These are phyloP conservation scores for Carallia pectinifolia DNA, from an alignment of 345 rosid species.

Conservation along the genomic window DNA sequence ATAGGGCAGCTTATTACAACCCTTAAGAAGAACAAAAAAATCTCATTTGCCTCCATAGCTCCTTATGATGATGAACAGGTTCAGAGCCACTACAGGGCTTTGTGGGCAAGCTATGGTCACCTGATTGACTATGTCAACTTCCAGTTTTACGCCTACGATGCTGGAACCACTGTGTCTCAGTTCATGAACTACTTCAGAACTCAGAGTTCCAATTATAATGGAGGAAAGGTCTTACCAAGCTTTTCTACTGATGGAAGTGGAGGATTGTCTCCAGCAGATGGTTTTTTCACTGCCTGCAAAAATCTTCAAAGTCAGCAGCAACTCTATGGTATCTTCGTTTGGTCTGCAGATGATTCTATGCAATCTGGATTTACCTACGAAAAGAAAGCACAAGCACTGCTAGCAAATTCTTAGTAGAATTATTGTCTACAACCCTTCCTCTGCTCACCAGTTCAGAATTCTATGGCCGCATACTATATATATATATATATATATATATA, in stretches of 20 bases:
- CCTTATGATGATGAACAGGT: slow-evolving; percentile 39
- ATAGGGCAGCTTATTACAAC: slow-evolving; percentile 33
- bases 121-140: slow-evolving; percentile 44
- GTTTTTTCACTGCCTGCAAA: slow-evolving; percentile 38
- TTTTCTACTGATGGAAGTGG: slow-evolving; percentile 29
- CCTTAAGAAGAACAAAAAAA: slow-evolving; percentile 30
- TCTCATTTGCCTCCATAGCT: slow-evolving; percentile 45
- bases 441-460: not conserved
- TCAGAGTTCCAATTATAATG: slow-evolving; percentile 29
- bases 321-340: slow-evolving; percentile 39
- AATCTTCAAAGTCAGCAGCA: slow-evolving; percentile 26
- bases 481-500: too few species aligned
- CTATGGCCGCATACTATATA: too few species aligned
- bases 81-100: slow-evolving; percentile 40
- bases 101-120: slow-evolving; percentile 43
- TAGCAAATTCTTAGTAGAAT: slow-evolving; percentile 26
- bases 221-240: slow-evolving; percentile 30
- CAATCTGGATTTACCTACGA: slow-evolving; percentile 26
- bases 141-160: slow-evolving; percentile 44
- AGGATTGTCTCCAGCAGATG: slow-evolving; percentile 33
- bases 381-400: slow-evolving; percentile 34
- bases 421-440: too few species aligned
- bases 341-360: slow-evolving; percentile 45
- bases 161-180: slow-evolving; percentile 25
- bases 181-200: slow-evolving; percentile 32